phyloP scores from a whole-genome alignment of 495 filamentous ascomycete genomes.

The Xylaria palmicola region DNA sequence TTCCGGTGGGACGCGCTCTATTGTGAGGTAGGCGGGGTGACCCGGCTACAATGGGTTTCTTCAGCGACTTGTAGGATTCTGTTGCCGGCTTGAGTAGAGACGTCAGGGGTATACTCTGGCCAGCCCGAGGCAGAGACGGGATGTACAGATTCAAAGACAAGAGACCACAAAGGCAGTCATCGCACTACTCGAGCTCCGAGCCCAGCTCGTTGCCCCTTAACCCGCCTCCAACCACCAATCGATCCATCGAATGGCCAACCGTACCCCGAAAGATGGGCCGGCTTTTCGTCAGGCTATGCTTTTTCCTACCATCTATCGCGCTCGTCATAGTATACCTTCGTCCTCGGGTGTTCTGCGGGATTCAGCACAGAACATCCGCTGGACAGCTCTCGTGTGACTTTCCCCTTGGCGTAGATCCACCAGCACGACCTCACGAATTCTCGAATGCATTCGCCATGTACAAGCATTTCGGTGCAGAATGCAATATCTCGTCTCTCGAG shows the following conservation, averaged over 20 bases:
- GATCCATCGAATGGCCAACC: background rate
- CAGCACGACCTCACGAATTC: conserved; percentile 17
- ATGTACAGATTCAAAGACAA: conserved; percentile 19
- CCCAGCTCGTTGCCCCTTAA: background rate
- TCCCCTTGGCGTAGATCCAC: conserved; percentile 11
- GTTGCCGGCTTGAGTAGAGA: conserved; percentile 9
- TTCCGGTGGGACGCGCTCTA: background rate
- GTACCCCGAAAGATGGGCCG: conserved; percentile 13
- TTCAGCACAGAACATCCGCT: background rate
- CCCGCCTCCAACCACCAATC: background rate
- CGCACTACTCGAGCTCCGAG: conserved; percentile 10
- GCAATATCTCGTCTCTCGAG: conserved; percentile 51
- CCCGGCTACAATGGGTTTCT: conserved; percentile 4
- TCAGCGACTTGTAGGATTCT: conserved; percentile 11
- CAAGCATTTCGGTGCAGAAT: conserved; percentile 30
- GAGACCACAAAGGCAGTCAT: conserved; percentile 7
- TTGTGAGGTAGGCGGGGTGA: background rate
- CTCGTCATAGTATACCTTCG: background rate
- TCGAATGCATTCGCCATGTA: conserved; percentile 21
- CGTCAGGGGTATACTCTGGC: conserved; percentile 4
- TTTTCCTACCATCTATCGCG: background rate
- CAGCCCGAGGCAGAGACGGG: background rate
- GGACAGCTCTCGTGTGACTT: background rate
- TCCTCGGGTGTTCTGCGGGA: background rate
- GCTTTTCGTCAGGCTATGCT: background rate